These are phyloP conservation scores for Theileria annulata DNA, from an alignment of 169 alveolate genomes.

Conservation along the genomic window DNA sequence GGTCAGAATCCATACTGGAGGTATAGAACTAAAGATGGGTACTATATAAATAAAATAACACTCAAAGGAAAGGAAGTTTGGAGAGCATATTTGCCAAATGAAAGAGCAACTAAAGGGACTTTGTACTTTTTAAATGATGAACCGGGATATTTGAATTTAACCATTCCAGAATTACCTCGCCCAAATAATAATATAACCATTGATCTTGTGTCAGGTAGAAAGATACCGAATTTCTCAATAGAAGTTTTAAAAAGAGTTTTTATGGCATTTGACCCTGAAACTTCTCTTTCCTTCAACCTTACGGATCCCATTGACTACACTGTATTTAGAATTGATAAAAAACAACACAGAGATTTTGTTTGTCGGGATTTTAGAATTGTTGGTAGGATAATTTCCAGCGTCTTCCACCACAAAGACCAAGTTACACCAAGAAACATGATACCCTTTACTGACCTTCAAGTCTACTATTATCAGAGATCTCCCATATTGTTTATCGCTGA, in stretches of 20 bases:
- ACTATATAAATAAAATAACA: neutral
- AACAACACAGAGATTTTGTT: neutral
- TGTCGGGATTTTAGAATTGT: neutral
- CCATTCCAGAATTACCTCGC: neutral
- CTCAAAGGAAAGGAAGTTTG: neutral
- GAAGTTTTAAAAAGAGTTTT: neutral
- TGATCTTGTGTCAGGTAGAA: neutral
- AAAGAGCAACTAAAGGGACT: neutral
- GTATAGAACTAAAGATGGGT: neutral
- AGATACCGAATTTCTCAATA: neutral
- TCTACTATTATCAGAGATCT: neutral
- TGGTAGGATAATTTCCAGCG: neutral
- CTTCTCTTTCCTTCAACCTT: neutral
- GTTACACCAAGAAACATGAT: constrained; percentile 10
- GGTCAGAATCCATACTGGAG: neutral
- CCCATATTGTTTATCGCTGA: neutral
- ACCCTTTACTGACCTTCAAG: neutral
- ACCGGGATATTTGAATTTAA: neutral
- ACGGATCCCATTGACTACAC: neutral
- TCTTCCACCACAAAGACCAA: neutral
- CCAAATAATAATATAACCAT: neutral
- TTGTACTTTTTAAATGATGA: neutral
- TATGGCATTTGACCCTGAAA: neutral
- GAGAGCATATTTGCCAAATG: neutral
- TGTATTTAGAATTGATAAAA: neutral